phyloP scores from a whole-genome alignment of 805 yeast species.

The Barnettozyma sp. region DNA sequence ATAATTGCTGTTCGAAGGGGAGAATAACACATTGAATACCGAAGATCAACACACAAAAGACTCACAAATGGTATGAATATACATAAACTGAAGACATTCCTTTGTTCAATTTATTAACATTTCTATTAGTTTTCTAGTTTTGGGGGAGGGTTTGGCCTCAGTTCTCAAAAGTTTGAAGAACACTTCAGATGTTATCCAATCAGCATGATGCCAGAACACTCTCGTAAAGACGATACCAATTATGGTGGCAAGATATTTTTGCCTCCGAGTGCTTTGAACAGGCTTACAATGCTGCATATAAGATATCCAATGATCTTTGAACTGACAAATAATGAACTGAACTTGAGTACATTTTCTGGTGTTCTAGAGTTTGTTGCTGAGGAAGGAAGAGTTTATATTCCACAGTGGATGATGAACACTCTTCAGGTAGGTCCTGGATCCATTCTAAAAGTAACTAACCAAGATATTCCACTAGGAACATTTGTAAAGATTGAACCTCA shows the following conservation, averaged over 20 bases:
- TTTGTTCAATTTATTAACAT: too few species aligned
- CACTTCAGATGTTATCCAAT: constrained; percentile 90
- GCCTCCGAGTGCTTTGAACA: constrained; percentile 89
- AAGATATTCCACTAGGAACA: constrained; percentile 77
- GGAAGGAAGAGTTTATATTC: constrained; percentile 91
- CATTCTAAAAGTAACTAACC: constrained; percentile 64
- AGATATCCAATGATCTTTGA: constrained; percentile 95
- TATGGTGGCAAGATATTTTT: constrained; percentile 93
- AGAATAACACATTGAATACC: too few species aligned
- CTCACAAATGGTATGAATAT: too few species aligned
- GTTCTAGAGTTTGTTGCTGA: constrained; percentile 95
- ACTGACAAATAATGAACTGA: constrained; percentile 58
- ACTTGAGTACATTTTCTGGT: constrained; percentile 74
- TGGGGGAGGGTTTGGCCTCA: constrained; percentile 23
- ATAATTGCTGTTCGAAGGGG: too few species aligned
- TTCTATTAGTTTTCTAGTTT: constrained; percentile 34
- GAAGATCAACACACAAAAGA: too few species aligned
- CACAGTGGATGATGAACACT: constrained; percentile 94
- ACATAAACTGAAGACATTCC: too few species aligned
- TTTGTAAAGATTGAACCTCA: constrained; percentile 96
- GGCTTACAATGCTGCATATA: constrained; percentile 82
- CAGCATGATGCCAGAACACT: constrained; percentile 69
- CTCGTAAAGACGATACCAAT: constrained; percentile 70
- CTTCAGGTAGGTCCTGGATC: constrained; percentile 70
- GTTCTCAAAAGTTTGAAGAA: constrained; percentile 61